Conservation (phyloP, 805 yeast genomes). For the Yarrowia alimentaria region DNA sequence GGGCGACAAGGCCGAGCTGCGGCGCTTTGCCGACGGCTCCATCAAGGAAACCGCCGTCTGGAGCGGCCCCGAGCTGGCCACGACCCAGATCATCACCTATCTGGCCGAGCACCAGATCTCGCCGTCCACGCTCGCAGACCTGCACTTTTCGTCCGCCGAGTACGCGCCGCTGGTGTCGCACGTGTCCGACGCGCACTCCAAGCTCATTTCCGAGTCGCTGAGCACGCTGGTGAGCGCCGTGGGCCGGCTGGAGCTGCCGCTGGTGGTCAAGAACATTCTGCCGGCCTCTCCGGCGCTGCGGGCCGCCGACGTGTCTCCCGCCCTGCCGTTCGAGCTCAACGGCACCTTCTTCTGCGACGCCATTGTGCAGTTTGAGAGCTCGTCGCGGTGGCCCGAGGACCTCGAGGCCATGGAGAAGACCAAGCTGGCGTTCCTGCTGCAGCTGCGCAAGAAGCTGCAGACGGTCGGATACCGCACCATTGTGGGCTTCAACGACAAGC, state of each 20-base stretch:
- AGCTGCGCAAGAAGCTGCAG: slow-evolving; percentile 52
- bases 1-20: slow-evolving; percentile 81
- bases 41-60: slow-evolving; percentile 91
- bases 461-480: slow-evolving; percentile 46
- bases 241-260: slow-evolving; percentile 60
- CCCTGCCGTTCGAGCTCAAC: slow-evolving; percentile 63
- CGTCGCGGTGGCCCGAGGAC: slow-evolving; percentile 96
- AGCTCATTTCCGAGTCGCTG: slow-evolving; percentile 54
- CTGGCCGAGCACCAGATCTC: slow-evolving; percentile 25
- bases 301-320: slow-evolving; percentile 70
- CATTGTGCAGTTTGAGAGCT: slow-evolving; percentile 81
- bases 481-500: slow-evolving; percentile 59
- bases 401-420: slow-evolving; percentile 78
- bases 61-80: slow-evolving; percentile 42
- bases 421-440: slow-evolving; percentile 82
- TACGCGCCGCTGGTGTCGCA: slow-evolving; percentile 23
- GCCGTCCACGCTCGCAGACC: slow-evolving; percentile 6
- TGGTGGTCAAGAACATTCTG: slow-evolving; percentile 64
- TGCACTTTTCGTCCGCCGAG: slow-evolving; percentile 3
- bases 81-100: slow-evolving; percentile 14
- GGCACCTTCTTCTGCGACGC: slow-evolving; percentile 60
- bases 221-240: slow-evolving; percentile 42
- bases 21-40: slow-evolving; percentile 90
- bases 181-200: slow-evolving; percentile 52
- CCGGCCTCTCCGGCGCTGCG: slow-evolving; percentile 77